Base-by-base conservation (phyloP, 129 eudicot species). In the Ambrosia trifida region DNA sequence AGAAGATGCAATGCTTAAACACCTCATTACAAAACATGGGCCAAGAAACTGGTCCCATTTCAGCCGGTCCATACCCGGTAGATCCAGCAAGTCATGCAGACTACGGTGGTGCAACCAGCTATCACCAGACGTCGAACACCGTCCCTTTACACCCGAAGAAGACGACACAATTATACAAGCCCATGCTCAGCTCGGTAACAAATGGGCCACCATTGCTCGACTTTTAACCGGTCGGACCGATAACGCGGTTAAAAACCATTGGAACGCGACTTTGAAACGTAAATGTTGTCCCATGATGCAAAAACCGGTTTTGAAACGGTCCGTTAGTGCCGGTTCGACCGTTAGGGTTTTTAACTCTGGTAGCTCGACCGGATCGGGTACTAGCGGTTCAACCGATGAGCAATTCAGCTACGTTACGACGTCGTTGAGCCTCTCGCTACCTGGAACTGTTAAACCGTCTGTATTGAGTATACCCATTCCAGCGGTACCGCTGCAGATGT, bases 281-380 rank as follows among this genome's bases (percentile, higher is more conserved):
- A 63, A 63, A n/a, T 36, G 68, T 57, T 78, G 83, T 12, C 84
- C 93, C 5, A 72, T 84, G 78, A 80, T 70, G 44, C 82, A 60
- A 41, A 83, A 69, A 32, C 96, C 90, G 59, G 68, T 74, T 49
- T 57, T 88, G 65, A 88, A 91, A 79, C 72, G 96, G 64, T 88
- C 88, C 0, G 86, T 76, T 17, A 88, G 97, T 46, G 83, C 81
- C 70, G 97, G 97, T 50, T 82, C 97, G 16, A 88, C 75, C 14
- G 79, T 38, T 8, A 7, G 8, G 1, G 43, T 38, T 38, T 0
- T 2, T 12, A 81, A 64, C 19, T 92, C 96, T 3, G 87, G 76
- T 5, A 91, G 97, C 70, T 95, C 97, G 0, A 74, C 89, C n/a
- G 89, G 91, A 51, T 91, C 97, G 0, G 92, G 85, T 16, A 67